phyloP scores from a whole-genome alignment of 805 yeast genomes.

The Blastobotrys mokoenaii region DNA sequence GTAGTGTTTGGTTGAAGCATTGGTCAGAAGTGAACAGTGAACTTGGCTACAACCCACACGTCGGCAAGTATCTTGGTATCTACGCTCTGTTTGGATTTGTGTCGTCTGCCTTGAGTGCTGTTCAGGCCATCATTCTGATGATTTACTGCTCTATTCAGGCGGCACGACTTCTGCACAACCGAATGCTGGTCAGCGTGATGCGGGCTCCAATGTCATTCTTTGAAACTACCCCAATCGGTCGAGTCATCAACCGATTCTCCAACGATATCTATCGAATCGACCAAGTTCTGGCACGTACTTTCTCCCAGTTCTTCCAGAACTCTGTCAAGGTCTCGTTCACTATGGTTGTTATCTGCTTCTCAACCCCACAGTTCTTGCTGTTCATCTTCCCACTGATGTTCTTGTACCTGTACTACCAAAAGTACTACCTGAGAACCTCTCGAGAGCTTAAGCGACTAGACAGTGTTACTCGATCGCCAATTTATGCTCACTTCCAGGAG shows the following conservation, averaged over 20 bases:
- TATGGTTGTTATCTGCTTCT: constrained; percentile 66
- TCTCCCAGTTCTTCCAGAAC: constrained; percentile 33
- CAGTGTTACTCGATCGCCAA: constrained; percentile 64
- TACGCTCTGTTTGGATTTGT: constrained; percentile 69
- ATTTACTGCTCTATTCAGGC: constrained; percentile 76
- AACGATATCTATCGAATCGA: constrained; percentile 87
- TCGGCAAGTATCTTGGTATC: constrained; percentile 61
- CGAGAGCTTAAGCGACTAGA: constrained; percentile 75
- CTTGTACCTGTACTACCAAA: constrained; percentile 63
- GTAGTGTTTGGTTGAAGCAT: constrained; percentile 89
- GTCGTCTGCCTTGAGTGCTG: constrained; percentile 50
- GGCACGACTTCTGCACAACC: constrained; percentile 59
- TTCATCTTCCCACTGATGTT: constrained; percentile 58
- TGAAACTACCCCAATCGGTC: constrained; percentile 92
- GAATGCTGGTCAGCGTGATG: constrained; percentile 65
- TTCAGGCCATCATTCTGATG: constrained; percentile 67
- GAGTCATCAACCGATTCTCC: constrained; percentile 84
- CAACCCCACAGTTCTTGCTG: constrained; percentile 83
- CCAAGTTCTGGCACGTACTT: constrained; percentile 47
- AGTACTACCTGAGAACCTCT: constrained; percentile 58
- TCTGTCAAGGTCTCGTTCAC: constrained; percentile 46
- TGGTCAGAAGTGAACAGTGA: constrained; percentile 89
- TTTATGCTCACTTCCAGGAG: constrained; percentile 78
- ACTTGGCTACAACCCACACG: constrained; percentile 61
- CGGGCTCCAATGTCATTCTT: constrained; percentile 93